phyloP scores from a whole-genome alignment of 768 basidiomycete genomes.

The Tulasnella sp. region DNA sequence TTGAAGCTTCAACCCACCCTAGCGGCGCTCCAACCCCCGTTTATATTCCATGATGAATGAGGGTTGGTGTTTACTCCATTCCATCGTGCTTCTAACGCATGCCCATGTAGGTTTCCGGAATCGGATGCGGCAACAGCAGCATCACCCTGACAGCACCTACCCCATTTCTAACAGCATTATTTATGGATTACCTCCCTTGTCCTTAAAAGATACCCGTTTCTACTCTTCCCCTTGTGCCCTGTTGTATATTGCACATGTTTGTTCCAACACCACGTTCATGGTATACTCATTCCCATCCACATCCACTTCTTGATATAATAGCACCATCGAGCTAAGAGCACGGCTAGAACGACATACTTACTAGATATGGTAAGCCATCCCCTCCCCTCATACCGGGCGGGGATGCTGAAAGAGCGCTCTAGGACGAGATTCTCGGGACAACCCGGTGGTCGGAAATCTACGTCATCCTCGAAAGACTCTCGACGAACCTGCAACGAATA shows the following conservation, averaged over 20 bases:
- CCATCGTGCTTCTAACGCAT: background rate
- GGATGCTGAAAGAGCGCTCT: background rate
- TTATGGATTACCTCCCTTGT: background rate
- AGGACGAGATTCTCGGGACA: background rate
- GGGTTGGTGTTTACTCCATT: background rate
- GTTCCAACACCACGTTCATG: constrained; percentile 30
- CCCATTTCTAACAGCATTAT: background rate
- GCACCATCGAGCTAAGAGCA: background rate
- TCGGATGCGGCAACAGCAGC: background rate
- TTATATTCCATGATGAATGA: background rate
- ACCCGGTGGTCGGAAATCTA: background rate
- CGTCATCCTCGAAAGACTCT: background rate
- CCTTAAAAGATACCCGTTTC: background rate
- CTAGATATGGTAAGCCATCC: background rate
- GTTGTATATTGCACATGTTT: constrained; percentile 15
- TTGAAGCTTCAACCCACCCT: background rate
- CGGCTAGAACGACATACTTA: background rate
- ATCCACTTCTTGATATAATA: constrained; percentile 49
- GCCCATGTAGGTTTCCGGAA: background rate
- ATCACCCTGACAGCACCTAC: background rate
- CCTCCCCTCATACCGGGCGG: background rate
- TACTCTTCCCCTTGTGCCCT: background rate
- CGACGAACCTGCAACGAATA: background rate
- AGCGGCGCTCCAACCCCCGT: background rate
- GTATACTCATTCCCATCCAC: constrained; percentile 32